Base-by-base conservation (phyloP, 208 protist genomes). In the Trypanosoma rangeli region DNA sequence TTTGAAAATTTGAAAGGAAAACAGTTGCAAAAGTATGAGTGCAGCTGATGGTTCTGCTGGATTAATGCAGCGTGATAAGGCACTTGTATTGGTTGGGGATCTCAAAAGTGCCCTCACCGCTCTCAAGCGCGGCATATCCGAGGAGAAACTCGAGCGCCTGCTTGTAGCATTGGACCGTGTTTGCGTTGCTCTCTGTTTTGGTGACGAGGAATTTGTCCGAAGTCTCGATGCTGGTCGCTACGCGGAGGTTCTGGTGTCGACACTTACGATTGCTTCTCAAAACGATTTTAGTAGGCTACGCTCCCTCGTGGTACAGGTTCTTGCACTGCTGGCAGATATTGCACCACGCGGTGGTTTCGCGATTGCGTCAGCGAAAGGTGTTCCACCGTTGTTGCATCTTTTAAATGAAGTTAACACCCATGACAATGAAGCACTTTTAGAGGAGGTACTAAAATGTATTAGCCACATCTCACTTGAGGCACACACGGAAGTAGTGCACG, bases 381-480 rank as follows among this genome's bases (percentile, higher is more conserved):
- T 79, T 39, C 53, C 4, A 39, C 67, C 67, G 29, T 39, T 79
- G 12, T 8, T 82, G 5, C 18, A 39, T 55, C 49, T 73, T 20
- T 0, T 73, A n/a, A 68, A 65, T 46, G 68, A 79, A 4, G 24
- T 48, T 5, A 53, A 60, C n/a, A 7, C 31, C 0, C n/a, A 20
- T 22, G 44, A 18, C 18, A 53, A 74, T 26, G 46, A 61, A 5
- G 20, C 46, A 5, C 10, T 76, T 16, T 29, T 82, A 22, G 89
- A 94, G 70, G 85, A 92, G 64, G 58, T 92, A 54, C 71, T 94
- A 49, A 84, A 84, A 53, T 94, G 89, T 68, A 73, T 92, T 49
- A 64, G 70, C 16, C 77, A 84, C 61, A 33, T 91, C 20, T 57
- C 80, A 5, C 55, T 84, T 9, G 49, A 84, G 3, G 68, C 75